These are phyloP conservation scores for Coffea eugenioides DNA, from an alignment of 257 asterid species.

Conservation along the genomic window DNA sequence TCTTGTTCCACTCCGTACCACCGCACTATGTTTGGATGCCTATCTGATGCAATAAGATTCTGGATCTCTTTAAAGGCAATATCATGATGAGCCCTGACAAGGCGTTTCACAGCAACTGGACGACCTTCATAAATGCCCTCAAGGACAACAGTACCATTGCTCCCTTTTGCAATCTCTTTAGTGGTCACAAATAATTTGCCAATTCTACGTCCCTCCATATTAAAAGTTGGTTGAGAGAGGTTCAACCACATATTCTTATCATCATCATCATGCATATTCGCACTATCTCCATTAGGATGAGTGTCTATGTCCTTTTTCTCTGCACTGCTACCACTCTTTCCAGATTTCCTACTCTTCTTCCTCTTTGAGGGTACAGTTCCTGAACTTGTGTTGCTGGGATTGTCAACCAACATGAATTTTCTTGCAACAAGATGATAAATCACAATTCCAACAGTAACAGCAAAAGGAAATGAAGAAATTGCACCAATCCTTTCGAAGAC, in stretches of 20 bases:
- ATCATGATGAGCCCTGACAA: conserved; percentile 79
- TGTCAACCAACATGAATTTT: conserved; percentile 28
- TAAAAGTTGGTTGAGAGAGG: conserved; percentile 41
- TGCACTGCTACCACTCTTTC: conserved; percentile 42
- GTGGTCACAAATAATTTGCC: conserved; percentile 75
- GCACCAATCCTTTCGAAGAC: conserved; percentile 20
- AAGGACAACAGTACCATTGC: conserved; percentile 87
- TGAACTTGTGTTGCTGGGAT: conserved; percentile 24
- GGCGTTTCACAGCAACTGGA: conserved; percentile 92
- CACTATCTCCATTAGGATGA: conserved; percentile 34
- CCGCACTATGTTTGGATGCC: conserved; percentile 83
- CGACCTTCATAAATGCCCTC: conserved; percentile 91
- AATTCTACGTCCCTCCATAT: conserved; percentile 56
- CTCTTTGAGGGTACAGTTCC: conserved; percentile 43
- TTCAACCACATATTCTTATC: conserved; percentile 46
- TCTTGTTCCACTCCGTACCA: conserved; percentile 93
- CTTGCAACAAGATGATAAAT: conserved; percentile 21
- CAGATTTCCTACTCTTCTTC: conserved; percentile 64
- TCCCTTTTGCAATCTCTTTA: conserved; percentile 86
- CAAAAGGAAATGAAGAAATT: conserved; percentile 25
- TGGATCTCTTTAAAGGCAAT: conserved; percentile 83
- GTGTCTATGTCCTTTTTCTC: conserved; percentile 44
- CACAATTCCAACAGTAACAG: conserved; percentile 28
- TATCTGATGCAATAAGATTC: conserved; percentile 85
- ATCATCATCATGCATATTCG: conserved; percentile 24